Evolutionary conservation across 164 flowering plant species (phyloP).

Genomic region (Cinnamomum chago): DNA sequence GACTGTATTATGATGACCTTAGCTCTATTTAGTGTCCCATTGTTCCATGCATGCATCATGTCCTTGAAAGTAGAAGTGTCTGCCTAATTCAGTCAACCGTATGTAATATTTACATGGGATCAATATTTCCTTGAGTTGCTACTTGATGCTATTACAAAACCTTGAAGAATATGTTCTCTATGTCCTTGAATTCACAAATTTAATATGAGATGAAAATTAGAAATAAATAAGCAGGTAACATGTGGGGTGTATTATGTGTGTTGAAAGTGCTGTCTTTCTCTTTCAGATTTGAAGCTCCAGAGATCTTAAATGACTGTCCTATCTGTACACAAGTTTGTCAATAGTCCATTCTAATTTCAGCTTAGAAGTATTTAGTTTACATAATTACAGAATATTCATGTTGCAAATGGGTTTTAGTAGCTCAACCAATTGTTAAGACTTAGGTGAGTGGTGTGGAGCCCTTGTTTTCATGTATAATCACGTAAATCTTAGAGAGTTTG

Average conservation of each 20-base stretch:
- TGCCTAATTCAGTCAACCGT: slow-evolving; percentile 24
- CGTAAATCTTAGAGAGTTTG: neutral
- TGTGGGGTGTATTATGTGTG: neutral
- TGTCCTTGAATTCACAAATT: slow-evolving; percentile 9
- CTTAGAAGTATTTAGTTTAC: neutral
- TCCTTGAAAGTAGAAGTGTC: slow-evolving; percentile 30
- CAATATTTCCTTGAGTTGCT: slow-evolving; percentile 8
- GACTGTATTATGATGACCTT: slow-evolving; percentile 31
- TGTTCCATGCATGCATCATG: slow-evolving; percentile 35
- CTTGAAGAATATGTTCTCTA: slow-evolving; percentile 9
- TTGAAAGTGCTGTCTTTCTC: neutral
- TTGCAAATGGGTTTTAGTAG: neutral
- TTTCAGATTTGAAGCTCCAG: neutral
- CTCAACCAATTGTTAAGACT: neutral
- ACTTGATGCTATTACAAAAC: slow-evolving; percentile 23
- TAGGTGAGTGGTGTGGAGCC: neutral
- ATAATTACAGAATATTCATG: slow-evolving; percentile 1
- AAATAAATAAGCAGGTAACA: no score
- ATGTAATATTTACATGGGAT: slow-evolving; percentile 13
- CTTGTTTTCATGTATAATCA: neutral
- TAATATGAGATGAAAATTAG: neutral
- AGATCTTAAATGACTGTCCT: neutral
- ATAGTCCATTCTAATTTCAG: neutral
- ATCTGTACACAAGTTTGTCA: neutral
- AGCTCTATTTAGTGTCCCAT: slow-evolving; percentile 34